phyloP scores from a whole-genome alignment of 495 filamentous ascomycete species.

The Lentithecium fluviatile region DNA sequence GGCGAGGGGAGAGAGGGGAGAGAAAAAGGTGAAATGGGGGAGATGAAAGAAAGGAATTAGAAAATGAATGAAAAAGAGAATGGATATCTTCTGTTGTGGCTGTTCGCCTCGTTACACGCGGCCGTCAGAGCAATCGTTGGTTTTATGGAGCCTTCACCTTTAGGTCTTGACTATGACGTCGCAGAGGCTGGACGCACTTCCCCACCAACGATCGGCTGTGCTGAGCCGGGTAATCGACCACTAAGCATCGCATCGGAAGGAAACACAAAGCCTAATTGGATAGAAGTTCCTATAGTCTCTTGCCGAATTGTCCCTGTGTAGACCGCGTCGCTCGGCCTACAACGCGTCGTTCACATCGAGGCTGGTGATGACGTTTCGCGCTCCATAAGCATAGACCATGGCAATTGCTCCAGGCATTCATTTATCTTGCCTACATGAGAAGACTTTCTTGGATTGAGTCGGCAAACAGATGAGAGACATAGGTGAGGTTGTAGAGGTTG shows the following conservation, averaged over 20 bases:
- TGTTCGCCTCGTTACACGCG: conserved; percentile 7
- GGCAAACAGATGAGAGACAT: background rate
- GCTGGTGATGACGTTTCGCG: no score
- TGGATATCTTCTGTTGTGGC: background rate
- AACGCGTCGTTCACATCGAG: no score
- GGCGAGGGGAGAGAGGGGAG: background rate
- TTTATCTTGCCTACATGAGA: no score
- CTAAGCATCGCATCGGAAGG: background rate
- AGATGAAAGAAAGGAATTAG: background rate
- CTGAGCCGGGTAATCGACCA: background rate
- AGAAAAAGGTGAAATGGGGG: background rate
- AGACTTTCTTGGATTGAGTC: background rate
- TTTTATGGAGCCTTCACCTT: conserved; percentile 26
- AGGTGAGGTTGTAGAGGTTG: no score
- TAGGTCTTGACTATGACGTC: conserved; percentile 27
- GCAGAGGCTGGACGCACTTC: background rate
- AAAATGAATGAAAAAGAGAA: conserved; percentile 1
- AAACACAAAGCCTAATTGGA: background rate
- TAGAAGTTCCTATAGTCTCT: no score
- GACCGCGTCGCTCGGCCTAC: no score
- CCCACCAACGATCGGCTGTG: background rate
- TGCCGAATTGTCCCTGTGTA: no score
- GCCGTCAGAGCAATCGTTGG: conserved; percentile 3
- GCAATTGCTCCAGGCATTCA: no score
- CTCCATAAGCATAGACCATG: no score